These are phyloP conservation scores for Tuber aestivum DNA, from an alignment of 495 filamentous ascomycete species.

Conservation along the genomic window DNA sequence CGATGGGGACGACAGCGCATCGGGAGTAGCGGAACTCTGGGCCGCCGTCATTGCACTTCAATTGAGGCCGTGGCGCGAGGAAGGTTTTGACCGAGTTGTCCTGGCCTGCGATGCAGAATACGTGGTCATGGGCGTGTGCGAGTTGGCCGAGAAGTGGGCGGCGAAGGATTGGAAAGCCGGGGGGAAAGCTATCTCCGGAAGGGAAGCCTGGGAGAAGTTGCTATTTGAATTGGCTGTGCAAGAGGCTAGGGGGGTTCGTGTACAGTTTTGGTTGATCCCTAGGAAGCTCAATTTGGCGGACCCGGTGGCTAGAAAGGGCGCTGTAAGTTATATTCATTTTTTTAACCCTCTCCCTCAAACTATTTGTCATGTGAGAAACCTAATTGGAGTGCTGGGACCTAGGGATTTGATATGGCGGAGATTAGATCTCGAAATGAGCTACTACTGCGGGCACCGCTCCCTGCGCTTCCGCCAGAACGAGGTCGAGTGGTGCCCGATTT, in stretches of 20 bases:
- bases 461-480: not conserved
- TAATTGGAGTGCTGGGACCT: not conserved
- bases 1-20: not conserved
- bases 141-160: not conserved
- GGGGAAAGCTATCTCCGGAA: not conserved
- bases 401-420: constrained; percentile 1
- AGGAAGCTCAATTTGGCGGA: constrained; percentile 10
- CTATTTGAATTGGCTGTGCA: not conserved
- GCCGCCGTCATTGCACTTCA: constrained; percentile 6
- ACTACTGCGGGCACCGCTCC: not conserved
- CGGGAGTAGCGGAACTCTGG: not conserved
- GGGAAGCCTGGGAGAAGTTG: constrained; percentile 5
- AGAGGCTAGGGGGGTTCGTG: constrained; percentile 7
- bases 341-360: not conserved
- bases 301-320: not conserved
- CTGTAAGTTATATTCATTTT: not conserved
- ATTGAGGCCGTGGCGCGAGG: constrained; percentile 5
- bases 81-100: constrained; percentile 14
- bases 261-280: constrained; percentile 12
- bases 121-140: constrained; percentile 3
- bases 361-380: not conserved
- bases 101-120: constrained; percentile 10
- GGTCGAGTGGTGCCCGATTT: not conserved
- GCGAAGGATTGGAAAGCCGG: constrained; percentile 2
- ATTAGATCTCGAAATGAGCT: constrained; percentile 1